Evolutionary conservation across 2,329 filamentous ascomycete species (phyloP).

Genomic region (Epichloe coenophiala): DNA sequence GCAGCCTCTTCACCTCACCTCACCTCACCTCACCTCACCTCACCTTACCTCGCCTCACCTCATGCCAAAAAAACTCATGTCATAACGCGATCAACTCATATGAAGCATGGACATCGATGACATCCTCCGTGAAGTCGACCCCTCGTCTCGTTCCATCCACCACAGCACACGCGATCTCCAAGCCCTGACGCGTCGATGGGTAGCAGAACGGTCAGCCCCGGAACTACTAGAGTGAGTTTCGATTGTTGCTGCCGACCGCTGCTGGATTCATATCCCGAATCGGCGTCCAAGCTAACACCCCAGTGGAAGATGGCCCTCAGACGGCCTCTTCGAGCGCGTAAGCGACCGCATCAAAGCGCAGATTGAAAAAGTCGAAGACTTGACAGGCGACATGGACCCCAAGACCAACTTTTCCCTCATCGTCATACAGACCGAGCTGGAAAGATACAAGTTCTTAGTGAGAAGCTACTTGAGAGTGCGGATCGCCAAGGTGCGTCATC

Average conservation of each 20-base stretch:
- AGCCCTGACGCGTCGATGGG: conserved; percentile 79
- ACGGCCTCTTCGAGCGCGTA: conserved; percentile 67
- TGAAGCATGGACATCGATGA: conserved; percentile 62
- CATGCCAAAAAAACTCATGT: neutral
- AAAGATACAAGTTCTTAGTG: conserved; percentile 84
- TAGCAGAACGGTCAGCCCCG: conserved; percentile 79
- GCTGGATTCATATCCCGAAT: too few species aligned
- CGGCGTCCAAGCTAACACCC: neutral
- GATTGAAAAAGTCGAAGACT: conserved; percentile 58
- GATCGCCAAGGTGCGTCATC: conserved; percentile 62
- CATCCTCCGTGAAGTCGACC: conserved; percentile 62
- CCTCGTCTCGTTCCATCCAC: conserved; percentile 37
- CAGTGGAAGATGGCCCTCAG: conserved; percentile 47
- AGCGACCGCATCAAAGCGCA: conserved; percentile 57
- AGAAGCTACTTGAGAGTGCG: conserved; percentile 69
- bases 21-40: neutral
- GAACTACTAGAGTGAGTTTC: conserved; percentile 65
- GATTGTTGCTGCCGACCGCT: too few species aligned
- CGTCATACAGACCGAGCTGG: conserved; percentile 90
- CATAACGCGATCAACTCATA: neutral
- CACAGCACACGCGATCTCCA: conserved; percentile 64
- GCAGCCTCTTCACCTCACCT: neutral
- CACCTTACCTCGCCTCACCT: neutral
- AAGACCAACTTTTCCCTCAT: conserved; percentile 88
- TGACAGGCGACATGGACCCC: conserved; percentile 77